Evolutionary conservation across 768 basidiomycete species (phyloP), one percentile per base, ranked within the genome.

Genomic region (Sarcodon sp.): DNA sequence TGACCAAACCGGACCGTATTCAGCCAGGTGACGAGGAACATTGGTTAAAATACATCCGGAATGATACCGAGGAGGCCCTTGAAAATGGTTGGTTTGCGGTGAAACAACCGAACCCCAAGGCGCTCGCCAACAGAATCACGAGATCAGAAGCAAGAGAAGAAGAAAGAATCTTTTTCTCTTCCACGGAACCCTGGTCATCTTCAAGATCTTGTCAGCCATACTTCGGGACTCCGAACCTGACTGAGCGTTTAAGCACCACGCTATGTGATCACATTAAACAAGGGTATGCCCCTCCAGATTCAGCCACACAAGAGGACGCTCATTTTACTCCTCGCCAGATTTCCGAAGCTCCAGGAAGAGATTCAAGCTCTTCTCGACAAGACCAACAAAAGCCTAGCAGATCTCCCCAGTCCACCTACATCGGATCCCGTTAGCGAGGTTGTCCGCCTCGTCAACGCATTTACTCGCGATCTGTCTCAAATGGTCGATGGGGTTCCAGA

Each of bases 1-100:
- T 85, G 15, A 88, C 83, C 0, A 87, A 88, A 52, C 81, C 82
- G 0, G 84, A 84, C 53, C 74, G 79, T 7, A 83, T 80, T 48
- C 73, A 73, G 0, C 45, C 57, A 1, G 78, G 76, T 0, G 76
- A 79, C 33, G 76, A 79, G 46, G 59, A 59, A 0, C 60, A 54
- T 1, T 87, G 84, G 85, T 49, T 83, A 1, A 60, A 61, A 0
- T 72, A 76, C 51, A 74, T 83, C 34, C 62, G 71, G 6, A 76
- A 79, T 50, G 77, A 79, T 31, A 67, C 64, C 6, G 63, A 58
- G 15, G 68, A 75, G 49, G 52, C 67, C 0, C 66, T 80, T 1
- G 64, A 69, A 3, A 74, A 80, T 47, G 73, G 73, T 15, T 83
- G 80, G 79, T 73, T 61, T 48, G 66, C 64, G 8, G 69, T 69